Evolutionary conservation across 2,329 filamentous ascomycete genomes (phyloP).

Genomic region (Aureobasidium melanogenum): DNA sequence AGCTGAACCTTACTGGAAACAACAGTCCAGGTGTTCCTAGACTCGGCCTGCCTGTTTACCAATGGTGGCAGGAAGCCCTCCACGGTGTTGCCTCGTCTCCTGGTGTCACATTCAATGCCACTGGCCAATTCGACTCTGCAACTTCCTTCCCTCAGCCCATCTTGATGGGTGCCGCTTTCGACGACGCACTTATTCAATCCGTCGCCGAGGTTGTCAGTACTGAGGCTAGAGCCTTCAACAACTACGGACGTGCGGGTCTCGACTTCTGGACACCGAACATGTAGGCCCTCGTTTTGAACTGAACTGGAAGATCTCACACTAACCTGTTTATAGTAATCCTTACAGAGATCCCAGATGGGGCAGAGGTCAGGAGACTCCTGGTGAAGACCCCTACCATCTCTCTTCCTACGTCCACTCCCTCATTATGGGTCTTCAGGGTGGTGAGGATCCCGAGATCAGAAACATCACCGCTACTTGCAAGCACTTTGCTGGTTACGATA

Average conservation of each 20-base stretch:
- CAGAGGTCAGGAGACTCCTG: conserved; percentile 20
- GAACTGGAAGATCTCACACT: not conserved
- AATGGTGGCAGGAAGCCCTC: conserved; percentile 53
- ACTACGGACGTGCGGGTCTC: conserved; percentile 46
- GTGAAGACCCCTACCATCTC: conserved; percentile 24
- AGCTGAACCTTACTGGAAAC: conserved; percentile 46
- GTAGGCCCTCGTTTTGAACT: not conserved
- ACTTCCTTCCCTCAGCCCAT: conserved; percentile 61
- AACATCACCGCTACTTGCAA: conserved; percentile 39
- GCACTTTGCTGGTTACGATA: conserved; percentile 32
- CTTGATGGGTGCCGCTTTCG: conserved; percentile 52
- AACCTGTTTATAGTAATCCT: conserved; percentile 47
- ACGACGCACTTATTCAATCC: conserved; percentile 50
- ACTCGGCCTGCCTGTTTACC: conserved; percentile 49
- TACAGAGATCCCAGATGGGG: conserved; percentile 47
- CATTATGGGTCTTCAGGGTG: conserved; percentile 27
- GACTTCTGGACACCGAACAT: conserved; percentile 51
- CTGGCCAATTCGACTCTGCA: conserved; percentile 48
- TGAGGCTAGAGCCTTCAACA: conserved; percentile 58
- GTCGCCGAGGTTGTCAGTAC: conserved; percentile 49
- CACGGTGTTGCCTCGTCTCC: conserved; percentile 45
- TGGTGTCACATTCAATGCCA: conserved; percentile 46
- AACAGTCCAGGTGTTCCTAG: conserved; percentile 43
- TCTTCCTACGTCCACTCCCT: conserved; percentile 26
- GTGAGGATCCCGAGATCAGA: conserved; percentile 25